Conservation (phyloP, 495 filamentous ascomycete genomes). For the Parathielavia hyrcaniae region DNA sequence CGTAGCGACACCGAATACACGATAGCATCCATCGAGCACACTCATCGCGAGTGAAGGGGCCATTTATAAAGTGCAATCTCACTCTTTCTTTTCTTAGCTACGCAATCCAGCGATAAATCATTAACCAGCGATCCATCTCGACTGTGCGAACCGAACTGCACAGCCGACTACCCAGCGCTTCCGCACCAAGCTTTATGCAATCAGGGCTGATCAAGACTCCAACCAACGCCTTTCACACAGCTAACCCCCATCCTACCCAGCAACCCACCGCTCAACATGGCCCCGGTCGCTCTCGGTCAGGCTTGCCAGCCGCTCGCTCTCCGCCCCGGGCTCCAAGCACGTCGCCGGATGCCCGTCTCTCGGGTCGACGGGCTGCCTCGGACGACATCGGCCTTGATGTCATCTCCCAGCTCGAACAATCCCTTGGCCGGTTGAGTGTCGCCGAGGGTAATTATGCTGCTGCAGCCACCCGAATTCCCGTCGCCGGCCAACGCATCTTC, state of each 20-base stretch:
- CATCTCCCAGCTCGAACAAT: constrained; percentile 31
- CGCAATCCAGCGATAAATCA: background rate
- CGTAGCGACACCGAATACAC: background rate
- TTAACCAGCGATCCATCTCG: constrained; percentile 5
- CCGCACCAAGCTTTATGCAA: constrained; percentile 75
- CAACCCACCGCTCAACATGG: constrained; percentile 66
- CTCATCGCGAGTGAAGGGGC: background rate
- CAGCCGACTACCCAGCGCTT: constrained; percentile 54
- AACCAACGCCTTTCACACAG: constrained; percentile 46
- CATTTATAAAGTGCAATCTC: background rate
- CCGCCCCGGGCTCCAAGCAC: constrained; percentile 27
- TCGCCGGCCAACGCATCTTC: constrained; percentile 56
- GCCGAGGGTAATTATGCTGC: constrained; percentile 17
- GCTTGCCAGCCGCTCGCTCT: constrained; percentile 31
- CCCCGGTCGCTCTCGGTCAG: constrained; percentile 49
- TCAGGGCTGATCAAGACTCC: constrained; percentile 61
- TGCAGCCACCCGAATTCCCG: constrained; percentile 1
- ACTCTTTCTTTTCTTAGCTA: background rate
- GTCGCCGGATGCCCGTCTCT: constrained; percentile 28
- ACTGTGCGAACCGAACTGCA: constrained; percentile 47
- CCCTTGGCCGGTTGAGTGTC: constrained; percentile 41
- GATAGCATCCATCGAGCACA: background rate
- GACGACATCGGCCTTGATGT: constrained; percentile 29
- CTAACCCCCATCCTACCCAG: constrained; percentile 36
- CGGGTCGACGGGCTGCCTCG: constrained; percentile 11